Evolutionary conservation across 2,329 filamentous ascomycete genomes (phyloP).

Genomic region (Aspergillus ochraceoroseus): DNA sequence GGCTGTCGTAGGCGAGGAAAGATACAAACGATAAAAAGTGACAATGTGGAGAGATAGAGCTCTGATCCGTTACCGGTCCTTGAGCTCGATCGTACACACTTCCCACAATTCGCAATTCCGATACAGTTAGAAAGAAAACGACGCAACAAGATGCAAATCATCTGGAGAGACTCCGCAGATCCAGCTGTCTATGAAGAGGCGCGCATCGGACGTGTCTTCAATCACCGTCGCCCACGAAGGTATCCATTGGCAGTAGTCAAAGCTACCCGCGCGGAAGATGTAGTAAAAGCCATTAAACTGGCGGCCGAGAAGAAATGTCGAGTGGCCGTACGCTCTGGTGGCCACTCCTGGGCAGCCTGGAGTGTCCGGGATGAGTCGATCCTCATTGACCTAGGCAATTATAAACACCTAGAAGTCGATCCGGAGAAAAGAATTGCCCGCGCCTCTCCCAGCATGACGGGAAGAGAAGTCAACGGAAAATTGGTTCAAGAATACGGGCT

Average conservation of each 20-base stretch:
- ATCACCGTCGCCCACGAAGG: constrained; percentile 39
- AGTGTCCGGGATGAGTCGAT: constrained; percentile 48
- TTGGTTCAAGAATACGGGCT: constrained; percentile 31
- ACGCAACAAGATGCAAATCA: constrained; percentile 24
- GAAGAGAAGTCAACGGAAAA: constrained; percentile 27
- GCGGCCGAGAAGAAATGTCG: constrained; percentile 35
- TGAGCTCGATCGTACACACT: too few species aligned
- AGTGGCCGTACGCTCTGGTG: constrained; percentile 48
- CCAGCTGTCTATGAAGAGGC: constrained; percentile 35
- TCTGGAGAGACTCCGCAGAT: constrained; percentile 21
- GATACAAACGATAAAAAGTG: too few species aligned
- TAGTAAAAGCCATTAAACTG: constrained; percentile 38
- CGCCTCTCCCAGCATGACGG: constrained; percentile 49
- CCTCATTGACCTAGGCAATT: constrained; percentile 41
- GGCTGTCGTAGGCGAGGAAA: too few species aligned
- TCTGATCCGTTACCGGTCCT: too few species aligned
- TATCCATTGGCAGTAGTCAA: constrained; percentile 44
- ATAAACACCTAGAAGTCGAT: constrained; percentile 42
- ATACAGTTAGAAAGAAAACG: too few species aligned
- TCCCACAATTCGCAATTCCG: too few species aligned
- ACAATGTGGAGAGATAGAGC: too few species aligned
- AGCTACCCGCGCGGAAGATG: constrained; percentile 34
- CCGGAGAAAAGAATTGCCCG: constrained; percentile 36
- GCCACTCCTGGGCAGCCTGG: constrained; percentile 50
- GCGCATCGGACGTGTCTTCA: constrained; percentile 45